Percentiles rank a stretch among this genome's conserved stretches.
Evolutionary conservation across 2,329 filamentous ascomycete genomes (phyloP).

Genomic region (Paecilomyces formosus): DNA sequence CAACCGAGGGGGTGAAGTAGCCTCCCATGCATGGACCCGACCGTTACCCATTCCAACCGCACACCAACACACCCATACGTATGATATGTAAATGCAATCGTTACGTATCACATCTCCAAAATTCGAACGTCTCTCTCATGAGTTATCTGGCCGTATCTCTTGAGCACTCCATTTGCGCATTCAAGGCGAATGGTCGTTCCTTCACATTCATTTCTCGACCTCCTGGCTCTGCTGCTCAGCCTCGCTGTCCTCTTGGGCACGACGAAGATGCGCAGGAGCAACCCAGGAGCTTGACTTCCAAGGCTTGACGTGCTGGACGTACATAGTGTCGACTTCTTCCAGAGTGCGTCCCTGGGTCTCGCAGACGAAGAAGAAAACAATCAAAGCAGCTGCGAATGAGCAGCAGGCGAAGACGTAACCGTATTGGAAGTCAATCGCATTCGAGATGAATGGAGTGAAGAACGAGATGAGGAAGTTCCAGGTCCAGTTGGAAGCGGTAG

Average conservation of each 20-base stretch:
- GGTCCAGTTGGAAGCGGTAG: slow-evolving; percentile 70
- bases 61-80: neutral
- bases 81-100: neutral
- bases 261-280: neutral
- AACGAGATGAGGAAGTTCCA: slow-evolving; percentile 72
- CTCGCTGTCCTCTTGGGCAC: neutral
- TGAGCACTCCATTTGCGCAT: neutral
- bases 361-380: slow-evolving; percentile 73
- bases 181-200: neutral
- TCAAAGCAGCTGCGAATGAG: slow-evolving; percentile 55
- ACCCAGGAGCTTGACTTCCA: slow-evolving; percentile 52
- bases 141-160: neutral
- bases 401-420: slow-evolving; percentile 73
- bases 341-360: slow-evolving; percentile 66
- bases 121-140: neutral
- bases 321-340: slow-evolving; percentile 77
- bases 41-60: neutral
- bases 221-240: neutral
- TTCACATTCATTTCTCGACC: neutral
- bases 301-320: slow-evolving; percentile 57
- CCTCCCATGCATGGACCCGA: neutral
- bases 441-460: slow-evolving; percentile 73
- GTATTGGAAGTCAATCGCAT: slow-evolving; percentile 64
- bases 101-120: neutral
- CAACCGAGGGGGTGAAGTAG: neutral